Conservation (phyloP, 2,329 filamentous ascomycete species). For the Colletotrichum destructivum region DNA sequence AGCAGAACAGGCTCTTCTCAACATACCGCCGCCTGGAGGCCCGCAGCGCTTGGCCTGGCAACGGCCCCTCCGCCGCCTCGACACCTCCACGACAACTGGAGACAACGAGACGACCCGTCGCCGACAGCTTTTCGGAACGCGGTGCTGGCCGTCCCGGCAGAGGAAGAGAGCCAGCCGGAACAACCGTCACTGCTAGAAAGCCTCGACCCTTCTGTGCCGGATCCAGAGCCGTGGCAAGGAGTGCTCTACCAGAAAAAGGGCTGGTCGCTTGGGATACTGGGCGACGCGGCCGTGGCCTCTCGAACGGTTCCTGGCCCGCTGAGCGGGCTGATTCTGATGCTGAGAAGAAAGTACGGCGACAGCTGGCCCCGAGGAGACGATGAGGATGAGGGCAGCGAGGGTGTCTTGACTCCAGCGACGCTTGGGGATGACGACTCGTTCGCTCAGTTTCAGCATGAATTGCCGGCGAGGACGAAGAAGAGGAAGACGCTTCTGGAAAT, state of each 20-base stretch:
- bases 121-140: neutral
- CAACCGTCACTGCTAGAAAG: neutral
- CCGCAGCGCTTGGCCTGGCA: neutral
- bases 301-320: neutral
- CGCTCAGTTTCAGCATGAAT: too few relatives aligned
- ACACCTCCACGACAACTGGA: neutral
- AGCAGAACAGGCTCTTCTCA: too few relatives aligned
- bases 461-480: neutral
- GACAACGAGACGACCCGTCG: neutral
- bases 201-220: neutral
- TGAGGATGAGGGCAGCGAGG: neutral
- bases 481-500: slow-evolving; percentile 1
- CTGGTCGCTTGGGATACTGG: neutral
- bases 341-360: neutral
- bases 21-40: neutral
- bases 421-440: too few relatives aligned
- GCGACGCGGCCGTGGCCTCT: fast-evolving
- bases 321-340: neutral
- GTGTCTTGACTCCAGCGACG: neutral
- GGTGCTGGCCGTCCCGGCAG: neutral
- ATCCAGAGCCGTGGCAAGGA: neutral
- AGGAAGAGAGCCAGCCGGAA: neutral
- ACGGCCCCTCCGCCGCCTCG: neutral
- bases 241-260: neutral
- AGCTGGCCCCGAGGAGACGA: neutral